Percentiles rank a stretch among this genome's conserved stretches.
These are phyloP conservation scores for Aureobasidium mangrovei DNA, from an alignment of 2,329 filamentous ascomycete species.

Conservation along the genomic window DNA sequence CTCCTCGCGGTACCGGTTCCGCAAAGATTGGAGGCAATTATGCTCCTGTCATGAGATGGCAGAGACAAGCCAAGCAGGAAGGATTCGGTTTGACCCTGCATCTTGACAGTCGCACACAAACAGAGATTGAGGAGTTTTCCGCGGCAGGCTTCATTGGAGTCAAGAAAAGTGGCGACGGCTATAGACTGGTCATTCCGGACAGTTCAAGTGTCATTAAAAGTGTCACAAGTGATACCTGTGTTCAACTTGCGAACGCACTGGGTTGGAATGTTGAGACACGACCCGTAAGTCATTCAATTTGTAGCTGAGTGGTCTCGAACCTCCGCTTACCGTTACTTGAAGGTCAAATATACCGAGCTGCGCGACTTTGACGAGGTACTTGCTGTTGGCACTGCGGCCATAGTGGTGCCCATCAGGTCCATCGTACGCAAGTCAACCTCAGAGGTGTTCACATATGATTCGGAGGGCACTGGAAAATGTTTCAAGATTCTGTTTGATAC, in stretches of 20 bases:
- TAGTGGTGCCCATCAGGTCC: conserved; percentile 81
- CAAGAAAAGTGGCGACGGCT: conserved; percentile 45
- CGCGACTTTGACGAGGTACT: conserved; percentile 65
- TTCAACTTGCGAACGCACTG: conserved; percentile 64
- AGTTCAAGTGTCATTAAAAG: conserved; percentile 80
- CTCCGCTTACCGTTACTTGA: too few relatives aligned
- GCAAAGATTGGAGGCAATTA: conserved; percentile 98
- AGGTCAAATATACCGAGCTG: conserved; percentile 60
- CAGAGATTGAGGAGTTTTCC: conserved; percentile 89
- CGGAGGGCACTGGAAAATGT: background rate
- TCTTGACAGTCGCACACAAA: conserved; percentile 74
- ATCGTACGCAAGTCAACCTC: conserved; percentile 61
- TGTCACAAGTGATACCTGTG: conserved; percentile 72
- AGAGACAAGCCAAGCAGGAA: conserved; percentile 67
- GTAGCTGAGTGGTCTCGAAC: background rate
- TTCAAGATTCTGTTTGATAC: too few relatives aligned
- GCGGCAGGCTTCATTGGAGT: conserved; percentile 89
- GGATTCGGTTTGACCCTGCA: conserved; percentile 94
- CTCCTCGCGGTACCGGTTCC: conserved; percentile 77
- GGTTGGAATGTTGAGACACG: conserved; percentile 80
- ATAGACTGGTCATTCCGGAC: conserved; percentile 71
- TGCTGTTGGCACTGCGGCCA: conserved; percentile 84
- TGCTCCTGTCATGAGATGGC: conserved; percentile 80
- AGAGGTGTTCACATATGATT: conserved; percentile 46
- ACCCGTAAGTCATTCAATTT: conserved; percentile 42